Evolutionary conservation across 2,329 filamentous ascomycete species (phyloP).

Genomic region (Arthrinium puccinioides): DNA sequence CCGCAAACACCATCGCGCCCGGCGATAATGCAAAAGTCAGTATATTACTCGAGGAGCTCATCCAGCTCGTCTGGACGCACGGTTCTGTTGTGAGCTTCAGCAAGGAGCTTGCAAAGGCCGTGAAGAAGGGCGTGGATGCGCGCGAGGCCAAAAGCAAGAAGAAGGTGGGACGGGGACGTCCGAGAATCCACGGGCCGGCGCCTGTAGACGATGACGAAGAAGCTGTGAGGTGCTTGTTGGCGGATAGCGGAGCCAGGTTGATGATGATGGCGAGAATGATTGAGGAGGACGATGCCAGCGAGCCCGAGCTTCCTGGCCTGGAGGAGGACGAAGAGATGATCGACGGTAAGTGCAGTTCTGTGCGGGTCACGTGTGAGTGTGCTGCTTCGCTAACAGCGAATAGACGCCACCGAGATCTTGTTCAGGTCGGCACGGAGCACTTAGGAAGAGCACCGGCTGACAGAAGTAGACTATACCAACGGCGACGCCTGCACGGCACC

Average conservation of each 20-base stretch:
- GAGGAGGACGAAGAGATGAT: slow-evolving; percentile 9
- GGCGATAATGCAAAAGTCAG: slow-evolving; percentile 69
- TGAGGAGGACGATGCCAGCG: slow-evolving; percentile 12
- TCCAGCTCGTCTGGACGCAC: slow-evolving; percentile 43
- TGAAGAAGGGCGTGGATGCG: slow-evolving; percentile 39
- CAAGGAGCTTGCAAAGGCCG: slow-evolving; percentile 28
- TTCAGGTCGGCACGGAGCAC: slow-evolving; percentile 5
- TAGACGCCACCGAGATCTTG: neutral
- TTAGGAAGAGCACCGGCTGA: slow-evolving; percentile 2
- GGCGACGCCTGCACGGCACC: neutral
- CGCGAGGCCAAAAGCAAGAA: slow-evolving; percentile 38
- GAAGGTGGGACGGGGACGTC: slow-evolving; percentile 25
- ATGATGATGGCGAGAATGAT: slow-evolving; percentile 29
- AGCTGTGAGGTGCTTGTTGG: slow-evolving; percentile 34
- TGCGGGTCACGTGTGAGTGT: too few relatives aligned
- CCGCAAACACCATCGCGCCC: slow-evolving; percentile 52
- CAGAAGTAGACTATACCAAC: neutral
- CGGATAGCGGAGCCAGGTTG: slow-evolving; percentile 37
- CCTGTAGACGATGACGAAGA: slow-evolving; percentile 26
- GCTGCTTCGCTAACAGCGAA: neutral
- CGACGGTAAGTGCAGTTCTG: neutral
- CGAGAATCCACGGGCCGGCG: slow-evolving; percentile 5
- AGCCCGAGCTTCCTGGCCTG: neutral
- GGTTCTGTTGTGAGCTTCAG: slow-evolving; percentile 28
- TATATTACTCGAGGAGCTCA: slow-evolving; percentile 57